Percentiles rank a stretch among this genome's conserved stretches.
Conservation (phyloP, 75 land plant species). For the Picea sitchensis region DNA sequence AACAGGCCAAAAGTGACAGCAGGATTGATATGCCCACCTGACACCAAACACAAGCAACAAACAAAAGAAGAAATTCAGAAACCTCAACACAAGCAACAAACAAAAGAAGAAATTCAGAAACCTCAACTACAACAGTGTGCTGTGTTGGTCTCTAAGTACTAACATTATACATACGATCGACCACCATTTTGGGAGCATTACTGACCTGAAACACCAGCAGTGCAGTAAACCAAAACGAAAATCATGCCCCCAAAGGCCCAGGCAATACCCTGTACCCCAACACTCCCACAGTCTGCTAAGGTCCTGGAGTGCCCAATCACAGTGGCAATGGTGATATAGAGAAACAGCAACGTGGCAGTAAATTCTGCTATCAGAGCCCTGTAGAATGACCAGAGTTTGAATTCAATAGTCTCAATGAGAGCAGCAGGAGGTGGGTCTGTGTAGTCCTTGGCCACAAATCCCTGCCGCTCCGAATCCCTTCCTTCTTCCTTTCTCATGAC, state of each 20-base stretch:
- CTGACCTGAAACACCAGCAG: slow-evolving; percentile 40
- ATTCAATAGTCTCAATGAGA: slow-evolving; percentile 37
- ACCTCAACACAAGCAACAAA: too few relatives aligned
- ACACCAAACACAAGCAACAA: background rate
- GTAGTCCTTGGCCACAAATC: slow-evolving; percentile 39
- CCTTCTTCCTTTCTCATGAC: background rate
- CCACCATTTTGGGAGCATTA: too few relatives aligned
- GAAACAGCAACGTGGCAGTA: slow-evolving; percentile 65
- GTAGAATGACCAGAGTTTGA: slow-evolving; percentile 70
- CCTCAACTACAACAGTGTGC: too few relatives aligned
- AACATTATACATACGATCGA: too few relatives aligned
- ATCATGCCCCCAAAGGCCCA: slow-evolving; percentile 70
- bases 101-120: too few relatives aligned
- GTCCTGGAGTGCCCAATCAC: slow-evolving; percentile 46
- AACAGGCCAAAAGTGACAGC: slow-evolving; percentile 44
- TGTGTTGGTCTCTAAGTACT: too few relatives aligned
- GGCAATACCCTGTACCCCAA: slow-evolving; percentile 65
- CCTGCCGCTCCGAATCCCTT: background rate
- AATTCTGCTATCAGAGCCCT: slow-evolving; percentile 76
- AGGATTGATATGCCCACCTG: slow-evolving; percentile 48
- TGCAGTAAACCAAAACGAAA: slow-evolving; percentile 46
- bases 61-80: too few relatives aligned
- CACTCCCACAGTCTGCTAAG: slow-evolving; percentile 35
- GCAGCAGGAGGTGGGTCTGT: slow-evolving; percentile 57
- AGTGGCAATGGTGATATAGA: slow-evolving; percentile 61